Base-by-base conservation (phyloP, 73 alveolate genomes). In the Paramecium primaurelia region DNA sequence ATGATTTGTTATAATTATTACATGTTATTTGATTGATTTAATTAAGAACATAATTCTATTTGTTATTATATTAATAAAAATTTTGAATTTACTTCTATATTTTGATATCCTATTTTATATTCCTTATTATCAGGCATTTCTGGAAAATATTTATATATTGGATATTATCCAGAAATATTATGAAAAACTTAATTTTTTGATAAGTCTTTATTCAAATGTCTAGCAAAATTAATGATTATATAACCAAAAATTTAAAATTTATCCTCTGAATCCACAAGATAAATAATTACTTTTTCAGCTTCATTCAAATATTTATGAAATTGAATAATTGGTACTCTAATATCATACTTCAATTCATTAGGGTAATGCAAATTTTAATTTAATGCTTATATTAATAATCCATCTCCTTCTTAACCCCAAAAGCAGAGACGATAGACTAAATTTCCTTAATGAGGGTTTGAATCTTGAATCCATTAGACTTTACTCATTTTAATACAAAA, bases 361-460 rank as follows among this genome's bases (percentile, higher is more conserved):
- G 71, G 51, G 18, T 80, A 32, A 2, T 80, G 10, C 11, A 25
- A 9, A 25, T 18, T 42, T 38, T n/a, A 44, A 32, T 80, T 80
- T 40, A 47, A 8, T 45, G 91, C 42, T 49, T 47, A 32, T 10
- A 80, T 25, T n/a, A 80, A 25, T 11, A n/a, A 1, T 25, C 75
- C 91, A 80, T 80, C 87, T 73, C 59, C 58, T 28, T 80, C 91
- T 9, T 80, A 47, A 20, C 91, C 91, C 75, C 71, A 49, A 49
- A 49, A 49, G 4, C 3, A 14, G 25, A 49, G 12, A 14, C 30
- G 69, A 64, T 64, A 64, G 42, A 64, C 36, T 25, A 64, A 34
- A 64, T 25, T 64, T 1, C 45, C 49, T 28, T 22, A 34, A 64
- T 64, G 84, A 32, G 49, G 49, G 47, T 64, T 64, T 28, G 84